Percentiles rank a stretch among this genome's conserved stretches.
Conservation (phyloP, 306 rosid species). For the Corylus heterophylla region DNA sequence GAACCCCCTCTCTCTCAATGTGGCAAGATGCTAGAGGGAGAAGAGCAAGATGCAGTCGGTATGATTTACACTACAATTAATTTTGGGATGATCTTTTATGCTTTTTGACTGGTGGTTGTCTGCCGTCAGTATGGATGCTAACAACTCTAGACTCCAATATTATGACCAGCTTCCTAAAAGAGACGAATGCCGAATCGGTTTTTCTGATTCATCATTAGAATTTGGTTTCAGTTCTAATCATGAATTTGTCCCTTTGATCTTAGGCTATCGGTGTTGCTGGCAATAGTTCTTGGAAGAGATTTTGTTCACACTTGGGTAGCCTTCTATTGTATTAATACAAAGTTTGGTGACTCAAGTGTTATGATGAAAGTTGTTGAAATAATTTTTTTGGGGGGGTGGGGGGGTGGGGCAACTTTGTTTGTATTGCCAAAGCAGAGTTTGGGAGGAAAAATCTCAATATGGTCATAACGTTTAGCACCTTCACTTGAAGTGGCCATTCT, state of each 20-base stretch:
- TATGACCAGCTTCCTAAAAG: background rate
- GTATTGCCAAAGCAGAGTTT: background rate
- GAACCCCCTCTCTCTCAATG: background rate
- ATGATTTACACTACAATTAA: background rate
- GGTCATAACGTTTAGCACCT: background rate
- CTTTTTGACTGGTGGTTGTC: background rate
- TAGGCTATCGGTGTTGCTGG: background rate
- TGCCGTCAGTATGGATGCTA: background rate
- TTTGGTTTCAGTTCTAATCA: background rate
- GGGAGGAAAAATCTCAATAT: background rate
- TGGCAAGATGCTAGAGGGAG: background rate
- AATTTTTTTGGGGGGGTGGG: background rate
- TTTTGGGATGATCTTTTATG: background rate
- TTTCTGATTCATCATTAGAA: background rate
- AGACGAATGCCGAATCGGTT: background rate
- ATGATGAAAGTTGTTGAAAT: background rate
- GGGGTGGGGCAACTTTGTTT: background rate
- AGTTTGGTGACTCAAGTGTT: background rate
- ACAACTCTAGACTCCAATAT: background rate
- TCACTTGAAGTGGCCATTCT: background rate
- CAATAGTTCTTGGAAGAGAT: background rate
- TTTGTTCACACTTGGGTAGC: background rate
- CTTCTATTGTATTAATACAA: background rate
- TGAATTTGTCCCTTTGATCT: background rate
- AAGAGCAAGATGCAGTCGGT: background rate